A percentile compares a stretch with the other conserved stretches of the same genome.
phyloP scores from a whole-genome alignment of 192 early-diverging fungal species.

The Haplosporangium gracile region DNA sequence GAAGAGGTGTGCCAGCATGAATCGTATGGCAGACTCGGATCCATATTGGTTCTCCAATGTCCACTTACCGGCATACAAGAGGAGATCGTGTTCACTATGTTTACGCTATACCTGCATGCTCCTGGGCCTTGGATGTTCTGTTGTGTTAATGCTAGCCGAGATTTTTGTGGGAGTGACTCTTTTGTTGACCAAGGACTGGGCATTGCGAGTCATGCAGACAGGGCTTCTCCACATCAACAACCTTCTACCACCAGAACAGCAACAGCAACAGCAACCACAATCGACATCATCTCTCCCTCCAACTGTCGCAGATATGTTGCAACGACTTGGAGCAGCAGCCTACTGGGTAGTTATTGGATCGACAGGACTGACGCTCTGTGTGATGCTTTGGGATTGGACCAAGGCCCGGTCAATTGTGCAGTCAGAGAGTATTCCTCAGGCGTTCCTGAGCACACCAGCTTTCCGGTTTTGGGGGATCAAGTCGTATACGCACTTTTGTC shows the following conservation, averaged over 20 bases:
- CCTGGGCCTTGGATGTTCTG: slow-evolving; percentile 4
- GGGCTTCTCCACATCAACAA: not conserved
- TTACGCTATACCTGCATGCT: slow-evolving; percentile 23
- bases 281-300: not conserved
- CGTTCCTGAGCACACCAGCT: slow-evolving; percentile 32
- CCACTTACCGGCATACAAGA: slow-evolving; percentile 21
- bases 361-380: slow-evolving; percentile 17
- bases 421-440: slow-evolving; percentile 41
- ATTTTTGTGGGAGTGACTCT: slow-evolving; percentile 21
- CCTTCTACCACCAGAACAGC: not conserved
- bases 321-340: not conserved
- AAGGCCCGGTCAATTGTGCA: slow-evolving; percentile 27
- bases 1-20: slow-evolving; percentile 23
- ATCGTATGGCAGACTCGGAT: slow-evolving; percentile 13
- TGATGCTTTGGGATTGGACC: slow-evolving; percentile 38
- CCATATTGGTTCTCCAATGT: slow-evolving; percentile 30
- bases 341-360: slow-evolving; percentile 43
- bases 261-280: not conserved
- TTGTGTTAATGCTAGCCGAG: slow-evolving; percentile 20
- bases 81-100: slow-evolving; percentile 20
- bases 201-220: slow-evolving; percentile 7
- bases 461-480: slow-evolving; percentile 43
- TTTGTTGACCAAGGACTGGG: slow-evolving; percentile 29
- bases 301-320: not conserved
- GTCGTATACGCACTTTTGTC: slow-evolving; percentile 47